phyloP scores from a whole-genome alignment of 176 grass and related monocot genomes.

The Eragrostis curvula region DNA sequence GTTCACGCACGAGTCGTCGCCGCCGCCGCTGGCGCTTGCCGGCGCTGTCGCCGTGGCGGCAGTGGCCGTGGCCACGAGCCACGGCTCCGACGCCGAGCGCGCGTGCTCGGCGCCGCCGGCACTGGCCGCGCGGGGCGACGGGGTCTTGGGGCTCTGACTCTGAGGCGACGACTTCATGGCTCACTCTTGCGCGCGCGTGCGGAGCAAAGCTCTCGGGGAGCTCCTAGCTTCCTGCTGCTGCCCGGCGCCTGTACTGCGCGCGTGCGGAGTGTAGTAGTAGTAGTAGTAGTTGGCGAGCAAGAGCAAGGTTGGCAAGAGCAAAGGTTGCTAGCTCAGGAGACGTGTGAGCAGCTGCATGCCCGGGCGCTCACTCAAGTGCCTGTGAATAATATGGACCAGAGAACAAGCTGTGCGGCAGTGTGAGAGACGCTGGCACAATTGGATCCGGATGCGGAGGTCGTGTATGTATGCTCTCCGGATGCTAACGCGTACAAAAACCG shows the following conservation, averaged over 20 bases:
- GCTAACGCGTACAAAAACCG: background rate
- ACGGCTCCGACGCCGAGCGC: constrained; percentile 48
- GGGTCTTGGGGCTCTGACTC: constrained; percentile 55
- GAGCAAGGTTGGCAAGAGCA: background rate
- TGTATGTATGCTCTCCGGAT: background rate
- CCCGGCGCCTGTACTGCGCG: background rate
- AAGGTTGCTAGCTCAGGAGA: background rate
- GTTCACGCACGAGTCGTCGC: constrained; percentile 66
- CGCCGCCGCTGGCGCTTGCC: too few species aligned
- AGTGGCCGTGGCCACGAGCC: constrained; percentile 4
- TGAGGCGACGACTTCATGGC: constrained; percentile 60
- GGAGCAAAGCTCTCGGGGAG: background rate
- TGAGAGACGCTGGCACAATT: background rate
- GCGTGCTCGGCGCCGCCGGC: constrained; percentile 15
- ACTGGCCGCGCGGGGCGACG: constrained; percentile 25
- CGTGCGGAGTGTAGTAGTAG: too few species aligned
- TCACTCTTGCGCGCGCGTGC: background rate
- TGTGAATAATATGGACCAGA: background rate
- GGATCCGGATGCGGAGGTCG: background rate
- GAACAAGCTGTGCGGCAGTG: background rate
- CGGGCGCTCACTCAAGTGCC: background rate
- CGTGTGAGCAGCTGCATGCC: background rate
- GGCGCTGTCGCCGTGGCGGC: background rate
- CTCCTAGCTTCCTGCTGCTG: constrained; percentile 25
- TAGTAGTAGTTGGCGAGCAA: background rate